Base-by-base conservation (phyloP, 192 early-diverging fungal genomes). In the Bifiguratus adelaidae region DNA sequence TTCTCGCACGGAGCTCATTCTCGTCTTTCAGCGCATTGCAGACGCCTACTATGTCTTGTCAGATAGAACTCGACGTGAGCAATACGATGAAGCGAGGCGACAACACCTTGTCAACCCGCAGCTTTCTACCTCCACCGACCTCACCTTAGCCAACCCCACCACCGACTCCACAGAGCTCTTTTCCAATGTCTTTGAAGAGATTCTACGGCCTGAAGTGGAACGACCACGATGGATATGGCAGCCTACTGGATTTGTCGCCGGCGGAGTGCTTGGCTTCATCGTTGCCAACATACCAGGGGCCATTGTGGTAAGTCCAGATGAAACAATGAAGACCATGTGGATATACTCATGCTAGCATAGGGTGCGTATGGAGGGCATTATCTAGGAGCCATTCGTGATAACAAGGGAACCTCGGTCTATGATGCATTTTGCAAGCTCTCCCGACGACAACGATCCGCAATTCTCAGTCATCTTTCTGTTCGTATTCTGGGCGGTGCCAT, bases 351-450 rank as follows among this genome's bases (percentile, higher is more conserved):
- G 13, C 44, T 2, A 30, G 13, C 67, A 12, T 58, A 71, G 68
- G 76, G 83, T 42, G 80, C 60, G 15, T 67, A 70, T 42, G 77
- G 69, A 7, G 83, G 81, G 13, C 67, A 63, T 26, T 67, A 71
- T 34, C 49, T 86, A 8, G 83, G 83, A 13, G 47, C 65, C 20
- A 65, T 86, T 32, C 65, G 83, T 15, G 83, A 86, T 45, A 44
- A 61, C 27, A 82, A 81, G 25, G 85, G 85, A 48, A 50, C 58
- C 8, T 65, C 62, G 23, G 62, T 65, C 13, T 65, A 65, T 47
- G 50, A 51, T n/a, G 62, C 62, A 2, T 65, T 65, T 37, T 25
- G 58, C 30, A 28, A 44, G 30, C 37, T 65, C 1, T 42, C 32
- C 0, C 29, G 15, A 4, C 28, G 42, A 20, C 47, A 59, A 42